Percentiles rank a stretch among this genome's conserved stretches.
Evolutionary conservation across 2,329 filamentous ascomycete genomes (phyloP).

Genomic region (Colletotrichum sp.): DNA sequence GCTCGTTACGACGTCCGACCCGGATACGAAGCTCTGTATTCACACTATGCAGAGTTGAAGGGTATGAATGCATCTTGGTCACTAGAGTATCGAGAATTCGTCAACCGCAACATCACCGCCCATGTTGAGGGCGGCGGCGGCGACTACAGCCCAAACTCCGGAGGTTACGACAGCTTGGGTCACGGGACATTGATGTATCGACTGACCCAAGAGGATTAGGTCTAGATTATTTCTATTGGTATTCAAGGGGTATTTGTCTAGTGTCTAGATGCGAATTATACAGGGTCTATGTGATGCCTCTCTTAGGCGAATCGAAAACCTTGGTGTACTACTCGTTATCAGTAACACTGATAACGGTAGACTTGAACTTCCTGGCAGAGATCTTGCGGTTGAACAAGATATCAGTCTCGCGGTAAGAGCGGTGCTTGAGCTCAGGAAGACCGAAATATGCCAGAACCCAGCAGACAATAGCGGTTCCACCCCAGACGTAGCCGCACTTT

Average conservation of each 20-base stretch:
- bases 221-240: not conserved
- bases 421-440: constrained; percentile 49
- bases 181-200: not conserved
- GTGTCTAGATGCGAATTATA: not conserved
- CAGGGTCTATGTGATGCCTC: not conserved
- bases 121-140: not conserved
- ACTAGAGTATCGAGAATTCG: not conserved
- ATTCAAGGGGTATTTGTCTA: not conserved
- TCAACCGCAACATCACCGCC: not conserved
- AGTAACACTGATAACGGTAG: constrained; percentile 44
- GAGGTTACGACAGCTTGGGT: not conserved
- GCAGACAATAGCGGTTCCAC: constrained; percentile 43
- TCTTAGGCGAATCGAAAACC: not conserved
- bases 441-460: constrained; percentile 45
- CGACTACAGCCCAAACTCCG: not conserved
- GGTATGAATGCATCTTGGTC: not conserved
- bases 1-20: not conserved
- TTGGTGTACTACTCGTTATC: constrained; percentile 40
- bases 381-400: constrained; percentile 48
- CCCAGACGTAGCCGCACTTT: constrained; percentile 55
- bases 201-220: not conserved
- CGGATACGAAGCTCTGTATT: not conserved
- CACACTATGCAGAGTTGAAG: not conserved
- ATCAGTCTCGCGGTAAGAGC: constrained; percentile 49
- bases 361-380: constrained; percentile 48